A percentile compares a stretch with the other conserved stretches of the same genome.
Evolutionary conservation across 805 yeast species (phyloP).

Genomic region (Schwanniomyces polymorphus): DNA sequence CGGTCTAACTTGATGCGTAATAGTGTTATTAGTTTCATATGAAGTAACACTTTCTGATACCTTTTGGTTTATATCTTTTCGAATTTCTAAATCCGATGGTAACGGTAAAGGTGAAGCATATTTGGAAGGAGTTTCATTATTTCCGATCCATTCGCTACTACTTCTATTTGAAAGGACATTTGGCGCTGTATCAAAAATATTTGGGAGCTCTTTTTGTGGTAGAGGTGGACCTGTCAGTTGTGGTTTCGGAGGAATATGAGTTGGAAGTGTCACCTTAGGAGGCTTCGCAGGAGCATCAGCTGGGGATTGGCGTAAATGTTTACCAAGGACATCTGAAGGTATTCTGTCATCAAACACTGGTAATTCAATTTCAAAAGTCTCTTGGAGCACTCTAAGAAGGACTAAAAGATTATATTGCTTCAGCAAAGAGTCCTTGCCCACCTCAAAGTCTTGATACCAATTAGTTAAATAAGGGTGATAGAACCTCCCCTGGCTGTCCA

Average conservation of each 20-base stretch:
- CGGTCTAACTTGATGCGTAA: not conserved
- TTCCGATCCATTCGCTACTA: not conserved
- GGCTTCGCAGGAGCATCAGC: constrained; percentile 14
- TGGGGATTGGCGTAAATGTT: constrained; percentile 1
- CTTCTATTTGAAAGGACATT: not conserved
- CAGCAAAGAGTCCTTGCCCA: constrained; percentile 2
- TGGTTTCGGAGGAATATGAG: constrained; percentile 13
- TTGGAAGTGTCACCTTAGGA: constrained; percentile 6
- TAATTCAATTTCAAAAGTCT: constrained; percentile 38
- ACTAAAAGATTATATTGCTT: constrained; percentile 26
- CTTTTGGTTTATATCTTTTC: not conserved
- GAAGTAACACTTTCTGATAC: not conserved
- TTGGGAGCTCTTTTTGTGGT: constrained; percentile 15
- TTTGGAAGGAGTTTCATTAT: constrained; percentile 17
- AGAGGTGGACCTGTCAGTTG: constrained; percentile 23
- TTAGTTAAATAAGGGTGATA: constrained; percentile 66
- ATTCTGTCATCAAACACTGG: constrained; percentile 44
- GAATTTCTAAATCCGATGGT: constrained; percentile 9
- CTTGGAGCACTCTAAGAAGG: constrained; percentile 28
- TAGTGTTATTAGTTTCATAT: not conserved
- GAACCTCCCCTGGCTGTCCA: constrained; percentile 70
- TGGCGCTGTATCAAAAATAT: not conserved
- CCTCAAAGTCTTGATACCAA: constrained; percentile 44
- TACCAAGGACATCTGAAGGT: constrained; percentile 3
- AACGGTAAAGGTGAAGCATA: constrained; percentile 33